Conservation (phyloP, 2,329 filamentous ascomycete species). For the Exophiala bonariae region DNA sequence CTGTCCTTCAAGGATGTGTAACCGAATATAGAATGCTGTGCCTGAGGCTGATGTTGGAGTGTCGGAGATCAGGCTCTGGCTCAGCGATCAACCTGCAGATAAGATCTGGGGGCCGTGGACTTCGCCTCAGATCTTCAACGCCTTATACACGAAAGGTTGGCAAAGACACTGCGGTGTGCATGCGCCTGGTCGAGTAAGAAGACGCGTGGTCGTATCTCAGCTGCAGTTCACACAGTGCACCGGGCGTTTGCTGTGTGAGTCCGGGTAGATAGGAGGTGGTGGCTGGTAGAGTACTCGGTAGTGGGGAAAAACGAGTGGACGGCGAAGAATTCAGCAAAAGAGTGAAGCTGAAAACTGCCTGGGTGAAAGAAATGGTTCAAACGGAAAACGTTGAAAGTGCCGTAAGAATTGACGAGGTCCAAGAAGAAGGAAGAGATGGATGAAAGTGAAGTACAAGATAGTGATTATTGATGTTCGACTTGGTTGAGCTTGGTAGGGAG, state of each 20-base stretch:
- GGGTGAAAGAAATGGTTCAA: slow-evolving; percentile 28
- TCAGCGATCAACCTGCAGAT: slow-evolving; percentile 12
- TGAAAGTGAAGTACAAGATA: too few species aligned
- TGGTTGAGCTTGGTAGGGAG: too few species aligned
- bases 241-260: slow-evolving; percentile 13
- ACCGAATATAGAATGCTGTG: slow-evolving; percentile 20
- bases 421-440: slow-evolving; percentile 16
- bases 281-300: not conserved
- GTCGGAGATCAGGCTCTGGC: slow-evolving; percentile 17
- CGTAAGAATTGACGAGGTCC: slow-evolving; percentile 25
- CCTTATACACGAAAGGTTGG: not conserved
- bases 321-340: slow-evolving; percentile 56
- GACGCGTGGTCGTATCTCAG: too few species aligned
- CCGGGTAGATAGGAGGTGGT: slow-evolving; percentile 9
- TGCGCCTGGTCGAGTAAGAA: slow-evolving; percentile 3
- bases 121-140: not conserved
- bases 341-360: slow-evolving; percentile 61
- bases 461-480: too few species aligned
- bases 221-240: slow-evolving; percentile 12
- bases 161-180: slow-evolving; percentile 3
- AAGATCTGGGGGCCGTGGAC: slow-evolving; percentile 11
- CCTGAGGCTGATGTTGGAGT: slow-evolving; percentile 18
- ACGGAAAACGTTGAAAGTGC: not conserved
- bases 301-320: slow-evolving; percentile 45
- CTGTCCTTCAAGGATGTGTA: slow-evolving; percentile 17